Percentiles rank a stretch among this genome's conserved stretches.
These are phyloP conservation scores for Chytriomyces confervae DNA, from an alignment of 192 early-diverging fungal genomes.

Conservation along the genomic window DNA sequence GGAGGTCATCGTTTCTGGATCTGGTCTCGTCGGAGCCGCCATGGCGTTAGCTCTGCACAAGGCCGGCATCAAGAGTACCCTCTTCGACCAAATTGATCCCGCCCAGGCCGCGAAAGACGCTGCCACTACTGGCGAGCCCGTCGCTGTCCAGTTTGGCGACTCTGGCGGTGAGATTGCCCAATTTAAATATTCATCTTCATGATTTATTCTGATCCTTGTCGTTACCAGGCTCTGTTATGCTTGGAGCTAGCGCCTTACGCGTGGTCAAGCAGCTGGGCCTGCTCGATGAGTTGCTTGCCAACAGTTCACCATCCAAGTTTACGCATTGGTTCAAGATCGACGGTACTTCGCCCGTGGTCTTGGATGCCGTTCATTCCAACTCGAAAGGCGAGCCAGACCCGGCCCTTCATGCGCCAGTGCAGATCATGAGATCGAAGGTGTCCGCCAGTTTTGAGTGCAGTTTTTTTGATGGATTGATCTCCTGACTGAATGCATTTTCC, in stretches of 20 bases:
- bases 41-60: background rate
- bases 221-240: background rate
- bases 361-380: background rate
- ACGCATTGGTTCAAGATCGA: slow-evolving; percentile 12
- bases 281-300: slow-evolving; percentile 16
- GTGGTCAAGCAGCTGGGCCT: slow-evolving; percentile 25
- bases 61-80: background rate
- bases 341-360: background rate
- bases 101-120: background rate
- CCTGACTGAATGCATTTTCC: background rate
- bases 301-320: background rate
- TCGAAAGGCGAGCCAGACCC: background rate
- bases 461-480: no score
- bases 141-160: background rate
- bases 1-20: background rate
- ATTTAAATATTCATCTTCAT: no score
- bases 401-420: background rate
- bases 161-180: slow-evolving; percentile 6
- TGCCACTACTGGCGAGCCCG: background rate
- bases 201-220: no score
- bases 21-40: background rate
- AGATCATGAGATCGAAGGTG: slow-evolving; percentile 2
- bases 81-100: background rate
- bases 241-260: slow-evolving; percentile 16
- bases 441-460: no score